These are phyloP conservation scores for Podila horticola DNA, from an alignment of 192 early-diverging fungal species.

Conservation along the genomic window DNA sequence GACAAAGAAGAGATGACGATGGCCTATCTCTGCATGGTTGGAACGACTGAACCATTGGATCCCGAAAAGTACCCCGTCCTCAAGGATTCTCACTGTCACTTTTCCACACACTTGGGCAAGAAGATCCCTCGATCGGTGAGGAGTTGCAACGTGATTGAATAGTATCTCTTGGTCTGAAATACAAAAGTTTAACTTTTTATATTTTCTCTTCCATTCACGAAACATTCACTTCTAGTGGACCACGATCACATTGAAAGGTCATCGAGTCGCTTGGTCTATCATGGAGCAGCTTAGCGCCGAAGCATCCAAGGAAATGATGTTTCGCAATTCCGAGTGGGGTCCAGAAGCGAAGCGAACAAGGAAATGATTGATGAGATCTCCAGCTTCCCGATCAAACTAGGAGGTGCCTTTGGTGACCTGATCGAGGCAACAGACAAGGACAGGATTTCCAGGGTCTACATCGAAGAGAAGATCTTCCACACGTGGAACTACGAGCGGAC, in stretches of 20 bases:
- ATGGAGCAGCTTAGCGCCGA: background rate
- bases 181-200: background rate
- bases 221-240: background rate
- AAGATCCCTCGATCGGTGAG: background rate
- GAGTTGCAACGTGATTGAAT: background rate
- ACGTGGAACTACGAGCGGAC: constrained; percentile 18
- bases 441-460: constrained; percentile 15
- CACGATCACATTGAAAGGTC: background rate
- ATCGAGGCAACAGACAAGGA: constrained; percentile 7
- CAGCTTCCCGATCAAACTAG: background rate
- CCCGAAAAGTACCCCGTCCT: background rate
- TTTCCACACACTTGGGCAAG: background rate
- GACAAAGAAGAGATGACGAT: background rate
- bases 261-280: background rate
- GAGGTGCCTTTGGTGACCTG: constrained; percentile 10
- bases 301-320: background rate
- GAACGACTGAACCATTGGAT: background rate
- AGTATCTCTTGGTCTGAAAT: background rate
- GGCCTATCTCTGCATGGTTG: background rate
- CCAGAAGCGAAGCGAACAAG: constrained; percentile 14
- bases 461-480: constrained; percentile 23
- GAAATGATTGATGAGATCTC: constrained; percentile 13
- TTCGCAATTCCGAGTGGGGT: constrained; percentile 23
- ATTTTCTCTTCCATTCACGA: background rate
- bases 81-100: background rate